Evolutionary conservation across 352 stramenopile genomes (phyloP), one percentile per base, ranked within the genome.

Genomic region (Globisporangium cylindrosporum): DNA sequence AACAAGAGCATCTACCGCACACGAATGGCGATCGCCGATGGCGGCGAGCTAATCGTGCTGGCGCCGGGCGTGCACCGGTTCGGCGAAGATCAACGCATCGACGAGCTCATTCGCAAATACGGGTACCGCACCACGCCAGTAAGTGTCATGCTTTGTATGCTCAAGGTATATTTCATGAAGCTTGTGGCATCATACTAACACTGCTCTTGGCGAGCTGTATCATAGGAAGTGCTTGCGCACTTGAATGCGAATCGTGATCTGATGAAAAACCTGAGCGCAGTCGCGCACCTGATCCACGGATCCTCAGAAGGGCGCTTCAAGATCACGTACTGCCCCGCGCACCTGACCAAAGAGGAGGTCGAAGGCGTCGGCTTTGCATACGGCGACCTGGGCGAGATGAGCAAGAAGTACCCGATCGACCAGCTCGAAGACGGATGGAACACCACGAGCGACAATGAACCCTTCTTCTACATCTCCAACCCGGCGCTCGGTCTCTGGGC

Each of bases 1-100:
- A 99, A 99, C 82, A 99, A 99, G 75, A 92, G 92, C 38, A 98
- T 99, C 69, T 99, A 99, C 72, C 81, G 97, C 55, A 99, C 97
- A 57, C 83, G 97, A 51, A 99, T 99, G 97, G 94, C 93, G 22
- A 99, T 99, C 69, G 96, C 91, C 4, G 95, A 99, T 64, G 89
- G 86, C 38, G 97, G 96, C 0, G 92, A 98, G 61, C 77, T 99
- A 0, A 86, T 99, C 38, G 91, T 99, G 18, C 74, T 99, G 25
- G 97, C 95, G 15, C 97, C 97, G 1, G 97, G 91, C 20, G 93
- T 99, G 3, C 77, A 88, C 36, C 87, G 84, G 7, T 99, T 99
- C 76, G 97, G 97, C 22, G 97, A 99, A 66, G 88, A 99, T 67
- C 78, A 83, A 15, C 83, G 88, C 3, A 98, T 99, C 62, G 97